Conservation (phyloP, 768 basidiomycete genomes). For the Amanita pallidorosea region DNA sequence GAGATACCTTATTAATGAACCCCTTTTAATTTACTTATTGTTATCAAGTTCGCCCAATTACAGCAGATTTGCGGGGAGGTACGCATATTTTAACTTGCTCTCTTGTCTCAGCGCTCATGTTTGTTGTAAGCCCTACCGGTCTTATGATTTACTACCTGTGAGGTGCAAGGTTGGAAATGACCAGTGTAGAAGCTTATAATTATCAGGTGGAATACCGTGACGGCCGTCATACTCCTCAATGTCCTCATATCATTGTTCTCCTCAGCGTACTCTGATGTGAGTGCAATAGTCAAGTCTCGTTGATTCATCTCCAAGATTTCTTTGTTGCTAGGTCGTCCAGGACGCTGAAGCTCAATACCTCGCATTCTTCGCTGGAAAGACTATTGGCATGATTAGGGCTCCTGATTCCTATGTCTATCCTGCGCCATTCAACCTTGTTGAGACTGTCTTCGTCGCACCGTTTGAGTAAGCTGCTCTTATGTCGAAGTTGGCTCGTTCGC, state of each 20-base stretch:
- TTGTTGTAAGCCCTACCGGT: conserved; percentile 34
- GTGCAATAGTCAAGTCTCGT: conserved; percentile 11
- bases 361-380: conserved; percentile 84
- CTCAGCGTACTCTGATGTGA: conserved; percentile 81
- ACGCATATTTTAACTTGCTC: background rate
- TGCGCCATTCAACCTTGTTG: conserved; percentile 87
- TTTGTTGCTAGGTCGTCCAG: conserved; percentile 47
- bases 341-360: conserved; percentile 89
- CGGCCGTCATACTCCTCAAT: conserved; percentile 80
- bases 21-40: background rate
- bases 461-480: conserved; percentile 52
- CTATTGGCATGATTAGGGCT: conserved; percentile 74
- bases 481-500: background rate
- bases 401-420: conserved; percentile 84
- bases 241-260: conserved; percentile 94
- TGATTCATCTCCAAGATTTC: background rate
- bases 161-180: conserved; percentile 14
- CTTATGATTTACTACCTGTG: conserved; percentile 74
- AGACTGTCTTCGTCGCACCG: conserved; percentile 70
- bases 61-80: conserved; percentile 43
- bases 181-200: conserved; percentile 2
- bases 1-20: conserved; percentile 14
- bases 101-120: background rate
- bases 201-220: conserved; percentile 70
- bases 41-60: conserved; percentile 53